These are phyloP conservation scores for Aspergillus floridensis DNA, from an alignment of 2,329 filamentous ascomycete species.

Conservation along the genomic window DNA sequence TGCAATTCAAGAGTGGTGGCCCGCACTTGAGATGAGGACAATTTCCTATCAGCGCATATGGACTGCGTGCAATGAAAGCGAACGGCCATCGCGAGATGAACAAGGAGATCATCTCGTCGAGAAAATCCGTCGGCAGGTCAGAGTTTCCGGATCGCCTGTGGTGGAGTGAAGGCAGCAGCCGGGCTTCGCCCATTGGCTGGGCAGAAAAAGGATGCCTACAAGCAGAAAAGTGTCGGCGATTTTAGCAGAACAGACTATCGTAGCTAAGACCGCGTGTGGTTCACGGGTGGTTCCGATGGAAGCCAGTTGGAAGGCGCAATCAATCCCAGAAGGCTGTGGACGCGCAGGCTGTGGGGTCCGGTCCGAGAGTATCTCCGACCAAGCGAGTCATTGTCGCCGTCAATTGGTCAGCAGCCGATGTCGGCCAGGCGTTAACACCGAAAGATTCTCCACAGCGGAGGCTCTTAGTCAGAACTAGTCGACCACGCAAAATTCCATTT, in stretches of 20 bases:
- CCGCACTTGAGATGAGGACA: not conserved
- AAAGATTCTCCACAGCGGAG: not conserved
- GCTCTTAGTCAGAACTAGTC: not conserved
- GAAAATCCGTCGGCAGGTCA: constrained; percentile 8
- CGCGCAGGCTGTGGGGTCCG: constrained; percentile 5
- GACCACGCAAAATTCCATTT: constrained; percentile 4
- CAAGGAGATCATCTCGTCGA: not conserved
- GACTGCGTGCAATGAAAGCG: not conserved
- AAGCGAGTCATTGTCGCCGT: not conserved
- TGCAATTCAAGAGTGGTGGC: not conserved
- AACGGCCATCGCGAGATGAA: not conserved
- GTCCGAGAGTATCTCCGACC: not conserved
- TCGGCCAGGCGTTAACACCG: not conserved
- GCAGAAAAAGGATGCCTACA: not conserved
- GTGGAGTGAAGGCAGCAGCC: not conserved
- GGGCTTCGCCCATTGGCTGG: not conserved
- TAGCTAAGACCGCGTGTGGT: constrained; percentile 7
- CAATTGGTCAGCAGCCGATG: not conserved
- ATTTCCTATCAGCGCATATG: not conserved
- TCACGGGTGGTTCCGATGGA: not conserved
- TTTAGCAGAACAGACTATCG: constrained; percentile 3
- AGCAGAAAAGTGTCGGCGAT: not conserved
- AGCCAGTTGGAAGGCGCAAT: not conserved
- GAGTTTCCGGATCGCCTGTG: constrained; percentile 2
- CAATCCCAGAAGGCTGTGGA: not conserved